Evolutionary conservation across 352 stramenopile species (phyloP), one percentile per base, ranked within the genome.

Genomic region (Pilasporangium apinafurcum): DNA sequence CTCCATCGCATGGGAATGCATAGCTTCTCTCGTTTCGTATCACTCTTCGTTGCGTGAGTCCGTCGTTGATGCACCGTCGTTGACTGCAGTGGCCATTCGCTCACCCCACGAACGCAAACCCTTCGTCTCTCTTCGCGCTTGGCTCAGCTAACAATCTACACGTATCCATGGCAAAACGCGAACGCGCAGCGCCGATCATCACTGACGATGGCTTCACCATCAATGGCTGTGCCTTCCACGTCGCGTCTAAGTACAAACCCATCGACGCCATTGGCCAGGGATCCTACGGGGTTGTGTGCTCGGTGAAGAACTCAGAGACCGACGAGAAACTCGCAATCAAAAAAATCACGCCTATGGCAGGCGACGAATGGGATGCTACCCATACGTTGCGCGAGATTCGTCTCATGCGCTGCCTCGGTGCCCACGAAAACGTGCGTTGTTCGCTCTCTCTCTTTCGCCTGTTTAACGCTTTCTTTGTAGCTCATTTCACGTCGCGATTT

Each of bases 271-370:
- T 98, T 44, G 90, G 90, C 8, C 88, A 96, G 51, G 91, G 91
- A n/a, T 95, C 86, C 4, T 98, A 98, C 51, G 91, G 91, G 17
- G 83, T 97, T 38, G 90, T 98, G n/a, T 94, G 78, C 50, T 86
- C 83, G 1, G 89, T 94, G 1, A 58, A 69, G 33, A 92, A 96
- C 66, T 61, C 62, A 18, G 48, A 75, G 31, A 91, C 79, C 12
- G 59, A 84, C 37, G 69, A 89, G 44, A 88, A 92, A 35, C 66
- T 96, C 31, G 89, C 87, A 22, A 96, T 96, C 59, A 96, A 97
- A 64, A 96, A 96, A 53, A 95, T 95, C 56, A 91, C 68, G 18
- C 87, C 86, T 16, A 97, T 97, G 85, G 83, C 85, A 5, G 73
- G 86, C 10, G 77, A 91, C 36, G 77, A 93, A 33, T 92, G 79